phyloP scores from a whole-genome alignment of 768 basidiomycete genomes.

The Suillus americanus region DNA sequence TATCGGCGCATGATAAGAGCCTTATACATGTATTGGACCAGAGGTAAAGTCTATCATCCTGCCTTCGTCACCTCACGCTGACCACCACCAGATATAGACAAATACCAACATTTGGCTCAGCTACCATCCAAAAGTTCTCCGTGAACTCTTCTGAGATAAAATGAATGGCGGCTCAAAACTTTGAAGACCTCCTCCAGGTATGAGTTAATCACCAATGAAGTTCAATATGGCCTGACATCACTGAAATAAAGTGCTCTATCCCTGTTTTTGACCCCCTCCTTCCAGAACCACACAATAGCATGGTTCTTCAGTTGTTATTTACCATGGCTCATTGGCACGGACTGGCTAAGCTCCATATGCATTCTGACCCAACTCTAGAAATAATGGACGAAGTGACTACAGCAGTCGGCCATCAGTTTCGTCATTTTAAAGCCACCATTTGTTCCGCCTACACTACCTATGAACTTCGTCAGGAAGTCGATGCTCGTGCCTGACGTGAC shows the following conservation, averaged over 20 bases:
- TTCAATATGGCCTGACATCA: no score
- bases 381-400: constrained; percentile 22
- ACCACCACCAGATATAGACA: background rate
- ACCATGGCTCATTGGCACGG: constrained; percentile 34
- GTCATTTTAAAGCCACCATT: constrained; percentile 19
- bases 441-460: constrained; percentile 27
- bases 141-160: background rate
- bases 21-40: background rate
- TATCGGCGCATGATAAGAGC: background rate
- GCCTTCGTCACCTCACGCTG: background rate
- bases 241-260: constrained; percentile 27
- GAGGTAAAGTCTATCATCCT: background rate
- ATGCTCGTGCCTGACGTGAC: constrained; percentile 18
- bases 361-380: constrained; percentile 21
- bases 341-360: constrained; percentile 34
- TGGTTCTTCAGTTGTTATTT: constrained; percentile 26
- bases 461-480: constrained; percentile 30
- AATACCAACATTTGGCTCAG: background rate
- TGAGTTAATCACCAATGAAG: background rate
- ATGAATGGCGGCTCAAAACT: constrained; percentile 33
- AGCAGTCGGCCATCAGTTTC: constrained; percentile 21
- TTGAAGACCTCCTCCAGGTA: constrained; percentile 36
- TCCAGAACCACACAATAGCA: constrained; percentile 20
- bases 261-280: constrained; percentile 40
- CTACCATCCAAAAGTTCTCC: background rate